Evolutionary conservation across 768 basidiomycete species (phyloP).

Genomic region (Cantharellus cinnabarinus): DNA sequence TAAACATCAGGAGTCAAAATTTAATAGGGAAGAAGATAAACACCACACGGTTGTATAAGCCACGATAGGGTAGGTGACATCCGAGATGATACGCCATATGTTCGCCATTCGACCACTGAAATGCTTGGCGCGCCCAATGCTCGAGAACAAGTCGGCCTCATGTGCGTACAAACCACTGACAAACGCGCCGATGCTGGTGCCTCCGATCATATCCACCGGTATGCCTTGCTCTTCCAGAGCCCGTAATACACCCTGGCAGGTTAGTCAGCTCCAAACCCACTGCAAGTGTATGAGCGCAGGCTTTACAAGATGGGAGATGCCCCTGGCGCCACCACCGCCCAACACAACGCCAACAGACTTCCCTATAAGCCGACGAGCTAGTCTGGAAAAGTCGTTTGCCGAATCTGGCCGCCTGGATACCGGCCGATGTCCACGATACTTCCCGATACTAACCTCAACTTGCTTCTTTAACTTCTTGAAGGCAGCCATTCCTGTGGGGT

Average conservation of each 20-base stretch:
- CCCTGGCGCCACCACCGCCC: conserved; percentile 94
- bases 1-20: conserved; percentile 2
- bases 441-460: conserved; percentile 75
- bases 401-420: conserved; percentile 56
- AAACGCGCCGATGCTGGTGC: conserved; percentile 81
- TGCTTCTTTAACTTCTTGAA: conserved; percentile 84
- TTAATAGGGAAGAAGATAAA: conserved; percentile 2
- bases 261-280: background rate
- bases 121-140: conserved; percentile 69
- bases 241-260: conserved; percentile 61
- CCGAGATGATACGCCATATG: conserved; percentile 82
- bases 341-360: conserved; percentile 85
- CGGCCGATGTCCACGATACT: conserved; percentile 49
- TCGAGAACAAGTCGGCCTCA: conserved; percentile 78
- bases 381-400: conserved; percentile 75
- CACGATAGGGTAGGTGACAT: conserved; percentile 82
- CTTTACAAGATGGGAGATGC: conserved; percentile 47
- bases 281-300: background rate
- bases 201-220: conserved; percentile 85
- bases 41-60: conserved; percentile 63
- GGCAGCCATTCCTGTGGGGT: conserved; percentile 72
- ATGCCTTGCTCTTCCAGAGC: conserved; percentile 83
- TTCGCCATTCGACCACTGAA: conserved; percentile 81
- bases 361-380: conserved; percentile 81
- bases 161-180: conserved; percentile 90